These are phyloP conservation scores for Chalciporus piperatus DNA, from an alignment of 768 basidiomycete species.

Conservation along the genomic window DNA sequence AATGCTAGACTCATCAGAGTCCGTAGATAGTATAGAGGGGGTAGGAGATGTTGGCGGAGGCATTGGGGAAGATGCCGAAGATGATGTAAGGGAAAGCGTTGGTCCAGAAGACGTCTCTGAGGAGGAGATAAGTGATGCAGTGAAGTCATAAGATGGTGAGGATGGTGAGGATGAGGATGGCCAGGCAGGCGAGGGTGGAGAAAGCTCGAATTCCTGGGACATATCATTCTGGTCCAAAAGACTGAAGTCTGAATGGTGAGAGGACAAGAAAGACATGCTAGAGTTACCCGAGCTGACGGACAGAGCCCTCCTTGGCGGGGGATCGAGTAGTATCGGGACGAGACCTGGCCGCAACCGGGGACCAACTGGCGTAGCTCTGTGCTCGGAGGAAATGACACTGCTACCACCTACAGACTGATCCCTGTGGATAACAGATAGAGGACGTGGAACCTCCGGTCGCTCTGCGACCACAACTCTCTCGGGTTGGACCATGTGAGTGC, in stretches of 20 bases:
- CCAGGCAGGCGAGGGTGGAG: constrained; percentile 37
- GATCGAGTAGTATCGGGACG: constrained; percentile 38
- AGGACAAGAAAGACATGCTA: constrained; percentile 46
- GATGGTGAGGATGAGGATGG: constrained; percentile 34
- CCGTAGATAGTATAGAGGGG: constrained; percentile 24
- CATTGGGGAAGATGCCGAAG: constrained; percentile 29
- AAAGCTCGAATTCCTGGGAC: constrained; percentile 8
- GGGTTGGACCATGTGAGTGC: constrained; percentile 33
- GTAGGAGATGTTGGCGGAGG: constrained; percentile 37
- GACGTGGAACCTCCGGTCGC: constrained; percentile 12
- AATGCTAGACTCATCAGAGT: constrained; percentile 28
- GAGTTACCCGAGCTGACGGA: constrained; percentile 40
- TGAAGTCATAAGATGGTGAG: constrained; percentile 24
- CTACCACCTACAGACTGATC: constrained; percentile 49
- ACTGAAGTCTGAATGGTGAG: constrained; percentile 68
- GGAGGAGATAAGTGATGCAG: constrained; percentile 34
- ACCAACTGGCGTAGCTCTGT: constrained; percentile 24
- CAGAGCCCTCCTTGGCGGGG: constrained; percentile 41
- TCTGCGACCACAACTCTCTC: constrained; percentile 15
- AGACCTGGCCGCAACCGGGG: constrained; percentile 24
- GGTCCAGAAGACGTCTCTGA: constrained; percentile 34
- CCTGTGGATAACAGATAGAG: constrained; percentile 23
- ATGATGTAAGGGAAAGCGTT: constrained; percentile 39
- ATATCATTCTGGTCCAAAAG: constrained; percentile 38
- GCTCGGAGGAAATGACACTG: constrained; percentile 36